These are phyloP conservation scores for Carnegiea gigantea DNA, from an alignment of 179 eudicot species.

Conservation along the genomic window DNA sequence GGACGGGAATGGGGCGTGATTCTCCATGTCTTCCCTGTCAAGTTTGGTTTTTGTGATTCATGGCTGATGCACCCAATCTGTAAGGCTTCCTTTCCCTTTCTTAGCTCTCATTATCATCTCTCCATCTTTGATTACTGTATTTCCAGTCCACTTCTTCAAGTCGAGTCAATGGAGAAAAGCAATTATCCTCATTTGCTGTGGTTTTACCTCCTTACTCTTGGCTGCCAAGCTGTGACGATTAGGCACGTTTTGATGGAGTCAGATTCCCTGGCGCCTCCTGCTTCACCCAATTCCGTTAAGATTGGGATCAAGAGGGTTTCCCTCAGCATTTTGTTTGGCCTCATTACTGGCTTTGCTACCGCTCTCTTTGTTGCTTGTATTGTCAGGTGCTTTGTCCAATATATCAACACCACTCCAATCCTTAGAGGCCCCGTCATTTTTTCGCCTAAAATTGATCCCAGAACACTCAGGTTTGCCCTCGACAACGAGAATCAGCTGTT, in stretches of 20 bases:
- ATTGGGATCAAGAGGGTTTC: slow-evolving; percentile 37
- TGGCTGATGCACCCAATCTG: not conserved
- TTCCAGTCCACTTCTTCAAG: too few species aligned
- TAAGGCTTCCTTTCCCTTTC: not conserved
- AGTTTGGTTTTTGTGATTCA: not conserved
- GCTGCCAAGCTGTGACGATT: slow-evolving; percentile 16
- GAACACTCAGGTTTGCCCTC: slow-evolving; percentile 65
- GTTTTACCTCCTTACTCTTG: not conserved
- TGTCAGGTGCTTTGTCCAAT: slow-evolving; percentile 51
- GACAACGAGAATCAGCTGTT: slow-evolving; percentile 51
- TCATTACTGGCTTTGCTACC: slow-evolving; percentile 45
- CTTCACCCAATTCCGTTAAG: slow-evolving; percentile 25
- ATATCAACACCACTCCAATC: slow-evolving; percentile 58
- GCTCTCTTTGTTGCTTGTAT: slow-evolving; percentile 54
- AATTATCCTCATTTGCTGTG: not conserved
- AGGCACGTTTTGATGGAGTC: slow-evolving; percentile 29
- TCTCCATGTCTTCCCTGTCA: not conserved
- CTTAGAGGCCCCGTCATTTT: slow-evolving; percentile 84
- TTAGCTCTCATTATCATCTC: not conserved
- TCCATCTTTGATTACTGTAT: not conserved
- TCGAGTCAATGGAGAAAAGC: slow-evolving; percentile 5
- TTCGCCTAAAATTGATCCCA: slow-evolving; percentile 65
- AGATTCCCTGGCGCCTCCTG: slow-evolving; percentile 29
- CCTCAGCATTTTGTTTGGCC: slow-evolving; percentile 62
- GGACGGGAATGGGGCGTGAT: not conserved